Conservation (phyloP, 2,329 filamentous ascomycete genomes). For the Alternaria novae-zelandiae region DNA sequence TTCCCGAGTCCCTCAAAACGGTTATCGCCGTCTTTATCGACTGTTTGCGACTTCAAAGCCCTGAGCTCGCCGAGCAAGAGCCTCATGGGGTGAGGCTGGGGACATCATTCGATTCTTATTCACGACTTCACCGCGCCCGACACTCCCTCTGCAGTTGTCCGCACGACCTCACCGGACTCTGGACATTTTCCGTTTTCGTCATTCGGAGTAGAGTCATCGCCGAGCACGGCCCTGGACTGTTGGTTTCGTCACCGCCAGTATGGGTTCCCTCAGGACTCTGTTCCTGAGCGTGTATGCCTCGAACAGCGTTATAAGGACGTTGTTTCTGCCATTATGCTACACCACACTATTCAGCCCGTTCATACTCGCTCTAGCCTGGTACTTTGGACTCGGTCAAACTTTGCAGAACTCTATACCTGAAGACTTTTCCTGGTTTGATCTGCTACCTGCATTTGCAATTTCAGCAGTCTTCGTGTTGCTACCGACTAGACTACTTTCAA, state of each 20-base stretch:
- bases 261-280: conserved; percentile 41
- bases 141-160: conserved; percentile 2
- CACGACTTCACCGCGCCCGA: conserved; percentile 2
- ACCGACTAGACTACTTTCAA: conserved; percentile 41
- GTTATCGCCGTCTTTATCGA: neutral
- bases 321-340: conserved; percentile 46
- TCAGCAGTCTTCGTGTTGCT: conserved; percentile 34
- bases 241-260: conserved; percentile 19
- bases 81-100: conserved; percentile 14
- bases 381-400: conserved; percentile 29
- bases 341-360: conserved; percentile 41
- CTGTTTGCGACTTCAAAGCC: neutral
- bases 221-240: conserved; percentile 1
- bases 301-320: conserved; percentile 38
- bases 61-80: conserved; percentile 13
- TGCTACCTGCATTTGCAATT: conserved; percentile 39
- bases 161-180: neutral
- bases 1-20: conserved; percentile 1
- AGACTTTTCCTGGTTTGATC: conserved; percentile 35
- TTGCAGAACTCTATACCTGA: conserved; percentile 27
- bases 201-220: conserved; percentile 7
- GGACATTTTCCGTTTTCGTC: conserved; percentile 9
- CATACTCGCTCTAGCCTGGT: conserved; percentile 26
- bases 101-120: conserved; percentile 6
- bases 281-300: conserved; percentile 45